Percentiles rank a stretch among this genome's conserved stretches.
phyloP scores from a whole-genome alignment of 805 yeast species.

The Saccharomycopsis schoenii region DNA sequence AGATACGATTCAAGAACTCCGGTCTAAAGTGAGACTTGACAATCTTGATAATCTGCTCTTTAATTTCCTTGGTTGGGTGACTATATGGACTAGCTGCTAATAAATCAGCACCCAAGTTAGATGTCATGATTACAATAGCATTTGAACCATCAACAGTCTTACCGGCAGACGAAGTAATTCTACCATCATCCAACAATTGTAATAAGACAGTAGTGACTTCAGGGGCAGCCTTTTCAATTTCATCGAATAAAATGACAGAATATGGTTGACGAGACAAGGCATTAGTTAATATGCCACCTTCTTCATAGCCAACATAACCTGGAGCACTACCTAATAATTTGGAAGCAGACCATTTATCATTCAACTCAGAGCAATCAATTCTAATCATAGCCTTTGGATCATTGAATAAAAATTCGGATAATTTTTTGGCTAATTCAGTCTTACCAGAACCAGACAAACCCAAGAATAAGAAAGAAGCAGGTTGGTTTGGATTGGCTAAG shows the following conservation, averaged over 20 bases:
- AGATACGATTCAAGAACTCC: constrained; percentile 91
- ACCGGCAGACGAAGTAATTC: constrained; percentile 91
- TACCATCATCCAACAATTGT: constrained; percentile 93
- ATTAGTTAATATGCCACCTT: constrained; percentile 93
- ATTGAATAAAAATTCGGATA: constrained; percentile 91
- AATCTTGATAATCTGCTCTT: constrained; percentile 69
- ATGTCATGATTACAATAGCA: constrained; percentile 89
- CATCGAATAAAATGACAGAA: constrained; percentile 93
- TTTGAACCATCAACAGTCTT: constrained; percentile 89
- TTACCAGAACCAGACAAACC: constrained; percentile 98
- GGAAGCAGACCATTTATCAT: constrained; percentile 92
- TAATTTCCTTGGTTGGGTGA: constrained; percentile 57
- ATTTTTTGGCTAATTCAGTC: constrained; percentile 93
- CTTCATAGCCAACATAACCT: constrained; percentile 94
- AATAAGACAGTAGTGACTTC: constrained; percentile 87
- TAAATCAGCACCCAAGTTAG: constrained; percentile 91
- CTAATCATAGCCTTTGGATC: constrained; percentile 96
- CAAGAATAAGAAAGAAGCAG: constrained; percentile 88
- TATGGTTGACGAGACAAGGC: constrained; percentile 87
- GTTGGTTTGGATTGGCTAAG: constrained; percentile 90
- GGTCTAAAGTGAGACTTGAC: constrained; percentile 92
- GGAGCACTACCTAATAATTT: constrained; percentile 96
- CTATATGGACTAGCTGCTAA: constrained; percentile 59
- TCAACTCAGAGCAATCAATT: constrained; percentile 93
- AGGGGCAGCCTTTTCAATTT: constrained; percentile 97